Evolutionary conservation across 140 eudicot species (phyloP), one percentile per base, ranked within the genome.

Genomic region (Cichorium intybus): DNA sequence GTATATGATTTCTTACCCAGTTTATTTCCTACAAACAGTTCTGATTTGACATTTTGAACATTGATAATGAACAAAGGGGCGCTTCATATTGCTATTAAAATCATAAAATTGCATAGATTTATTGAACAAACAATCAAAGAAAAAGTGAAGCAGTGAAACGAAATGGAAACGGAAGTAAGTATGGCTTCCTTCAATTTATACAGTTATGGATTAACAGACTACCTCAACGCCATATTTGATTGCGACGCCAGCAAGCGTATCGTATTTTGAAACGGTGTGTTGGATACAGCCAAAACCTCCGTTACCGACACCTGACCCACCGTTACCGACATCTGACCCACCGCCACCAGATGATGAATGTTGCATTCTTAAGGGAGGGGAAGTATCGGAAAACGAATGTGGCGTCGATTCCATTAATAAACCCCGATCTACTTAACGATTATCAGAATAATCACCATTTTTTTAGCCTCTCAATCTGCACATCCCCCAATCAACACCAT

Each of bases 211-310:
- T 60, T 5, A 31, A 29, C 1, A 16, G 35, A 15, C 18, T 79
- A 93, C 99, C 97, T 93, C 97, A 12, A 93, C 99, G 16, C 99
- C 99, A 62, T 93, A 93, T 65, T 85, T 85, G 57, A 93, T 93
- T 0, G 99, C 99, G 24, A 93, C 90, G 7, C 99, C 99, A 56
- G 95, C 97, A 8, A 93, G 88, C 7, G 99, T 93, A 79, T 93
- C 99, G 47, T 81, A 80, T 62, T 79, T 88, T 10, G 97, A 26
- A 17, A 93, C 90, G 1, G 64, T 60, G 66, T 93, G 99, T 15
- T 79, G 75, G 43, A 93, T 85, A 71, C 57, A 85, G 24, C 73
- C 80, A 47, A 43, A 71, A 39, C 77, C 85, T 55, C 78, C 80
- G 45, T 14, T 64, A 52, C 70, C 86, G 66, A 39, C 76, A 69